Percentiles rank a stretch among this genome's conserved stretches.
Evolutionary conservation across 306 rosid genomes (phyloP).

Genomic region (Adenanthera pavonina): DNA sequence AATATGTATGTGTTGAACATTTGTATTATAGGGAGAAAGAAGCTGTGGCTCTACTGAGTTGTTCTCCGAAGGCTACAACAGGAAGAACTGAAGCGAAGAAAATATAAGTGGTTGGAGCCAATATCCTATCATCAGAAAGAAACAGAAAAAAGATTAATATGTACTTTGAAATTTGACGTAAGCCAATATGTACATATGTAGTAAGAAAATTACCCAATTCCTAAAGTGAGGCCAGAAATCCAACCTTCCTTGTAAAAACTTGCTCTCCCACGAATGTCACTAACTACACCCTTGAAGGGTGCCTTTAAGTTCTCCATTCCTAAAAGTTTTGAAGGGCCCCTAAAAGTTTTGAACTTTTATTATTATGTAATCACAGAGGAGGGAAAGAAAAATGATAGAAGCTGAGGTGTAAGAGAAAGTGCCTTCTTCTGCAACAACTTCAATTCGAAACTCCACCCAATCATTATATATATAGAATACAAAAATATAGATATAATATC

Average conservation of each 20-base stretch:
- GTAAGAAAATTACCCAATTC: conserved; percentile 58
- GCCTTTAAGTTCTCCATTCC: conserved; percentile 59
- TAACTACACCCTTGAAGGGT: conserved; percentile 70
- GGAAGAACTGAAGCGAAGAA: conserved; percentile 91
- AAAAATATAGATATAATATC: too few species aligned
- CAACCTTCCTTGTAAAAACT: conserved; percentile 79
- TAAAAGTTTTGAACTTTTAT: neutral
- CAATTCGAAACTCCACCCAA: too few species aligned
- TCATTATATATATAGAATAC: too few species aligned
- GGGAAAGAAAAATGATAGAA: too few species aligned
- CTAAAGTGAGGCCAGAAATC: conserved; percentile 62
- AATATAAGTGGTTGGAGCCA: conserved; percentile 78
- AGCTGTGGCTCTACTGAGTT: conserved; percentile 76
- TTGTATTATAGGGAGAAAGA: neutral
- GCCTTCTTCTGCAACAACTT: too few species aligned
- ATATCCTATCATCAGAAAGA: conserved; percentile 46
- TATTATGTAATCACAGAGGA: too few species aligned
- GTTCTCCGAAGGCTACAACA: conserved; percentile 81
- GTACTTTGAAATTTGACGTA: neutral
- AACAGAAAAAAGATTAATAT: neutral
- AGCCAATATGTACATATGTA: neutral
- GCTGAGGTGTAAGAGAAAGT: too few species aligned
- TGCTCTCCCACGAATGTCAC: conserved; percentile 67
- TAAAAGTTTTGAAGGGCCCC: neutral
- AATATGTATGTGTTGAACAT: too few species aligned